Evolutionary conservation across 2,329 filamentous ascomycete species (phyloP).

Genomic region (Septoria linicola): DNA sequence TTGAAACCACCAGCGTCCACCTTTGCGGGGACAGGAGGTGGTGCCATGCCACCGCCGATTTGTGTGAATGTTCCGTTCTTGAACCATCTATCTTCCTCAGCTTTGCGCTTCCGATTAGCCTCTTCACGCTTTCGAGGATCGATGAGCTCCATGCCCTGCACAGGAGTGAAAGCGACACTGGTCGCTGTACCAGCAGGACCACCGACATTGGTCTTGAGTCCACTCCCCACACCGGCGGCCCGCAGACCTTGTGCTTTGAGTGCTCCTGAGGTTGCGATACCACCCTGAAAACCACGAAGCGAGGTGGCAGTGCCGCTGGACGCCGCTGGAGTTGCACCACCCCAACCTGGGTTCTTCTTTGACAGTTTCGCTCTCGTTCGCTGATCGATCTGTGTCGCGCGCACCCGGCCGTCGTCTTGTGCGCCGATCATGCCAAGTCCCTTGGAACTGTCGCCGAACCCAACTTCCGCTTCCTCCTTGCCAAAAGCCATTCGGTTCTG

Average conservation of each 20-base stretch:
- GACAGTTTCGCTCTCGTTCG: constrained; percentile 89
- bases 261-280: constrained; percentile 62
- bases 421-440: constrained; percentile 96
- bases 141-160: constrained; percentile 91
- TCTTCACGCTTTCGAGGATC: constrained; percentile 89
- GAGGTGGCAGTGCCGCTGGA: constrained; percentile 74
- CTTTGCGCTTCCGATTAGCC: constrained; percentile 84
- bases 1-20: constrained; percentile 70
- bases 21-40: constrained; percentile 46
- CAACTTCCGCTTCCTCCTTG: constrained; percentile 90
- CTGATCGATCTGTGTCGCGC: constrained; percentile 85
- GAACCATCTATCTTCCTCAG: constrained; percentile 94
- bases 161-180: constrained; percentile 87
- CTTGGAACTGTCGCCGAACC: constrained; percentile 83
- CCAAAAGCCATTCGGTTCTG: constrained; percentile 96
- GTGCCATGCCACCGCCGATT: constrained; percentile 51
- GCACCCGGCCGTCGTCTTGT: constrained; percentile 81
- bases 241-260: constrained; percentile 77
- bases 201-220: constrained; percentile 32
- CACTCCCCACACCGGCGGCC: constrained; percentile 71
- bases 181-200: constrained; percentile 61
- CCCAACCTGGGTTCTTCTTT: constrained; percentile 96
- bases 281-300: constrained; percentile 71
- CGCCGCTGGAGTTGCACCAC: constrained; percentile 58
- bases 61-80: constrained; percentile 97